phyloP scores from a whole-genome alignment of 768 basidiomycete species.

The Boletus reticuloceps region DNA sequence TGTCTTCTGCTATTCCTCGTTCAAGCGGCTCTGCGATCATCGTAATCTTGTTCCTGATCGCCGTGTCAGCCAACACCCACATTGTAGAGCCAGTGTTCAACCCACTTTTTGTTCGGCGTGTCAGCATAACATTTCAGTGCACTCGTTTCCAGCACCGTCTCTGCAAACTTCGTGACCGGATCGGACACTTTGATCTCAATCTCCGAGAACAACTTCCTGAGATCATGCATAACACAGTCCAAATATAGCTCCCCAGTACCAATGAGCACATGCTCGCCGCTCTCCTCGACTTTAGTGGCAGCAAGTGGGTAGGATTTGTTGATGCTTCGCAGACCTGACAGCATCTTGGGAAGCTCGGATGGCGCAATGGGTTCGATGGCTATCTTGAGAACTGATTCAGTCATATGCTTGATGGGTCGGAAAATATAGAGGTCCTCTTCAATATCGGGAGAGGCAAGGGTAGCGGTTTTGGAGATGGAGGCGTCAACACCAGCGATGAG shows the following conservation, averaged over 20 bases:
- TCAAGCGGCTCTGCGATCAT: slow-evolving; percentile 99
- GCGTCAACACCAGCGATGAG: slow-evolving; percentile 91
- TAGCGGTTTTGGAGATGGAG: slow-evolving; percentile 94
- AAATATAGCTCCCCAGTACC: slow-evolving; percentile 97
- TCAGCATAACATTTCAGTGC: slow-evolving; percentile 99
- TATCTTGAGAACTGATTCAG: slow-evolving; percentile 94
- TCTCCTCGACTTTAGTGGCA: slow-evolving; percentile 96
- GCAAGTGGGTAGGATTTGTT: slow-evolving; percentile 97
- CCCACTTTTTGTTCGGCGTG: slow-evolving; percentile 97
- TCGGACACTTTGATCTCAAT: slow-evolving; percentile 99
- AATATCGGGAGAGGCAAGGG: slow-evolving; percentile 67
- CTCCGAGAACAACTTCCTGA: slow-evolving; percentile 89
- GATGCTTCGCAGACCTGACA: slow-evolving; percentile 92
- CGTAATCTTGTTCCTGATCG: slow-evolving; percentile 86
- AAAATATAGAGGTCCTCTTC: slow-evolving; percentile 93
- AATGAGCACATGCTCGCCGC: slow-evolving; percentile 94
- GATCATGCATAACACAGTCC: slow-evolving; percentile 95
- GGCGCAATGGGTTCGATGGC: slow-evolving; percentile 98
- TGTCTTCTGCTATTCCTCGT: slow-evolving; percentile 92
- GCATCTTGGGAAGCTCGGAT: slow-evolving; percentile 98
- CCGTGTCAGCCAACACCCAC: slow-evolving; percentile 12
- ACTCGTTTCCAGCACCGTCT: slow-evolving; percentile 96
- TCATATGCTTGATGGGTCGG: slow-evolving; percentile 94
- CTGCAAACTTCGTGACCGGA: slow-evolving; percentile 96
- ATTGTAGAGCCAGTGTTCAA: slow-evolving; percentile 3